phyloP scores from a whole-genome alignment of 148 eudicot species.

The Fagopyrum homotropicum region DNA sequence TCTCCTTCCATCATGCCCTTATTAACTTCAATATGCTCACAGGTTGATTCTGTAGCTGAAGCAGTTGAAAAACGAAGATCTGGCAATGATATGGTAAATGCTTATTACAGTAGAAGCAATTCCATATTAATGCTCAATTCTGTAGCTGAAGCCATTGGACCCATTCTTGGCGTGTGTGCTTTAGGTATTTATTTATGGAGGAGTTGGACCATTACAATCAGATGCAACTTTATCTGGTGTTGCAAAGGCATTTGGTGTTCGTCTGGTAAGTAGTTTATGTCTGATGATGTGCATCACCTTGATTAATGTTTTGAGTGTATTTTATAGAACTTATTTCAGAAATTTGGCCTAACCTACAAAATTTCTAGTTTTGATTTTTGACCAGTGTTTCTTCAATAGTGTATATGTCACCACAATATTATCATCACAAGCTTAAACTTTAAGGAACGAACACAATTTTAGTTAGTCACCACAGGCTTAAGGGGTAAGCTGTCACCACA shows the following conservation, averaged over 20 bases:
- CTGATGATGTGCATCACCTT: neutral
- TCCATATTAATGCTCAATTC: neutral
- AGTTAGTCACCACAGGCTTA: too few relatives aligned
- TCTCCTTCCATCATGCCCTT: neutral
- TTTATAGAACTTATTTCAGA: neutral
- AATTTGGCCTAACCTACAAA: neutral
- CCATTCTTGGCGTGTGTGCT: slow-evolving; percentile 17
- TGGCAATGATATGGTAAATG: slow-evolving; percentile 67
- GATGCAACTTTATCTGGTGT: slow-evolving; percentile 86
- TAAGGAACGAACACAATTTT: too few relatives aligned
- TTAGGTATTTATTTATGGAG: slow-evolving; percentile 95
- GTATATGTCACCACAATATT: too few relatives aligned
- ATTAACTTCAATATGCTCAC: slow-evolving; percentile 18
- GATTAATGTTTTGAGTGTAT: neutral
- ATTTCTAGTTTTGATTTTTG: neutral
- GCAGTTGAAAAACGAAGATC: slow-evolving; percentile 68
- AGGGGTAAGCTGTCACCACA: too few relatives aligned
- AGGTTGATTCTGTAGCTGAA: slow-evolving; percentile 91
- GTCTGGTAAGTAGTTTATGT: slow-evolving; percentile 47
- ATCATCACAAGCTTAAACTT: too few relatives aligned
- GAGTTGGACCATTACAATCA: slow-evolving; percentile 86
- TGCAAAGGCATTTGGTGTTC: slow-evolving; percentile 96
- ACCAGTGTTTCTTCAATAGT: too few relatives aligned
- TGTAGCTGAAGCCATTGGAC: neutral
- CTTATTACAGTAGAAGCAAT: slow-evolving; percentile 5